Evolutionary conservation across 179 eudicot genomes (phyloP), one percentile per base, ranked within the genome.

Genomic region (Amaranthus tricolor): DNA sequence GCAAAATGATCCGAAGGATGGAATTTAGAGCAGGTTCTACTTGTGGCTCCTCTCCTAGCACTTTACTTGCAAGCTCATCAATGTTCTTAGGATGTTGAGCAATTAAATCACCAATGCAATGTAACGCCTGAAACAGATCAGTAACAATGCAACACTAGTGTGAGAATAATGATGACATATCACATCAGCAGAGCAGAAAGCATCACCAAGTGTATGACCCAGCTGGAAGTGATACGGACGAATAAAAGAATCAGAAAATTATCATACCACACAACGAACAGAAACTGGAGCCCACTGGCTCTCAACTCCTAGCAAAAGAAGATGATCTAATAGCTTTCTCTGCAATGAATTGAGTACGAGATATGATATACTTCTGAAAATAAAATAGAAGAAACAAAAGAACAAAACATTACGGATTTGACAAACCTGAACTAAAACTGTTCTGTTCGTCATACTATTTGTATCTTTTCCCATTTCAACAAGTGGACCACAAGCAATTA

Each of bases 261-360:
- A 61, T 53, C 84, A 85, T 86, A 95, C 99, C 87, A 78, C 86
- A 82, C 98, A 93, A 77, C 92, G 99, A 73, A 93, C 86, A 77
- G 91, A 70, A 81, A 89, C 92, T 68, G 99, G 95, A 79, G 98
- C 97, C 98, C 99, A 93, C 76, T 89, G 97, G 79, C 98, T 93
- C 84, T 95, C 99, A 74, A 95, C 98, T 76, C 98, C 99, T 65
- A 95, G 79, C 92, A 88, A 78, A 72, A 95, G 80, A 48, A 95
- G 91, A 82, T 88, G 80, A 81, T 93, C 98, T 84, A 93, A 67
- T 64, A 88, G 74, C 75, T 88, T 89, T 77, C 91, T 89, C 99
- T 95, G 71, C 84, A 87, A 76, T 72, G 8, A 70, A 70, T 73
- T 73, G 49, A 48, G 15, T 64, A 78, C 54, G 48, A 74, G 61